phyloP scores from a whole-genome alignment of 345 rosid genomes.

The Bruguiera sexangula region DNA sequence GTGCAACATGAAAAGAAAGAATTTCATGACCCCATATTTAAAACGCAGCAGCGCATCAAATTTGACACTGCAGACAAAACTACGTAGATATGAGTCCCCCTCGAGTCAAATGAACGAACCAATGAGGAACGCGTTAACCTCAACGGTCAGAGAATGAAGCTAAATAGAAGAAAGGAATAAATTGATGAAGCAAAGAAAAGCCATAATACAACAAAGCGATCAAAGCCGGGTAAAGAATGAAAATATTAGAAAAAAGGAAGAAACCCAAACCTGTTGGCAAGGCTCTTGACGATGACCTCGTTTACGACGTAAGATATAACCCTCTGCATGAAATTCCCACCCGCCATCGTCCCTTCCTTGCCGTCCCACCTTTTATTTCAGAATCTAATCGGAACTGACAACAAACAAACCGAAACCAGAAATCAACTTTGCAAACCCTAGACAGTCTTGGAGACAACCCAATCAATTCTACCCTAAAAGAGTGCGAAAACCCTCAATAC shows the following conservation, averaged over 20 bases:
- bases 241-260: neutral
- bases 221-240: neutral
- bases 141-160: slow-evolving; percentile 54
- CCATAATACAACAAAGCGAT: neutral
- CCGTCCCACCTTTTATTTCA: neutral
- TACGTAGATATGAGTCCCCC: slow-evolving; percentile 13
- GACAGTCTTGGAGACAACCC: no score
- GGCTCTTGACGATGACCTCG: slow-evolving; percentile 75
- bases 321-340: slow-evolving; percentile 77
- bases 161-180: neutral
- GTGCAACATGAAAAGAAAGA: no score
- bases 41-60: slow-evolving; percentile 5
- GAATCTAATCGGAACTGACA: neutral
- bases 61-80: slow-evolving; percentile 1
- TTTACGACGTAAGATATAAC: slow-evolving; percentile 66
- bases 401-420: neutral
- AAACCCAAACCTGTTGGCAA: slow-evolving; percentile 68
- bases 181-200: neutral
- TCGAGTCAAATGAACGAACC: slow-evolving; percentile 59
- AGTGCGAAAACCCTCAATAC: no score
- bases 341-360: slow-evolving; percentile 51
- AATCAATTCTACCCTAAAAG: no score
- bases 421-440: no score
- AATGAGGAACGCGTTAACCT: slow-evolving; percentile 29
- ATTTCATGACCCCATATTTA: neutral